phyloP scores from a whole-genome alignment of 768 basidiomycete species.

The Tylopilus cervinicoccineus region DNA sequence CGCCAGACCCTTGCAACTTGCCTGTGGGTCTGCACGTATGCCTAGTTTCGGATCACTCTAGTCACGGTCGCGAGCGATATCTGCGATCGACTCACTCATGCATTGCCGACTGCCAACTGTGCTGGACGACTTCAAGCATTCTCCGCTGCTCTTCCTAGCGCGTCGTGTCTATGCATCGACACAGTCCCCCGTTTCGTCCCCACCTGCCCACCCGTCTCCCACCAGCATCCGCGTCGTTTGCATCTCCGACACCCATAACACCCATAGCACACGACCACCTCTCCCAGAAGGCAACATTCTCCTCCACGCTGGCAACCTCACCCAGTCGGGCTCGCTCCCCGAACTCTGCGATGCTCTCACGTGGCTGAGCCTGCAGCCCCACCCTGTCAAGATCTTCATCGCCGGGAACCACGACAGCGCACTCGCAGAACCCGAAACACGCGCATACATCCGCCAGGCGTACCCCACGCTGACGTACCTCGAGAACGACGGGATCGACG shows the following conservation, averaged over 20 bases:
- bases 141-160: constrained; percentile 11
- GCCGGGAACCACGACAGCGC: constrained; percentile 42
- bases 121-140: constrained; percentile 7
- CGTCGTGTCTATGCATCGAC: constrained; percentile 14
- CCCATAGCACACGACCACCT: constrained; percentile 21
- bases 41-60: too few relatives aligned
- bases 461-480: constrained; percentile 37
- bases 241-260: constrained; percentile 40
- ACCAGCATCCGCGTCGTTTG: constrained; percentile 34
- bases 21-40: too few relatives aligned
- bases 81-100: neutral
- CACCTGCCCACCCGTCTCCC: neutral
- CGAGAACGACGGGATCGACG: constrained; percentile 26
- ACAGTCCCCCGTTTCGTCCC: neutral
- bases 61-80: too few relatives aligned
- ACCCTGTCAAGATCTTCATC: constrained; percentile 39
- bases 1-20: too few relatives aligned
- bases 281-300: constrained; percentile 39
- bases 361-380: constrained; percentile 32
- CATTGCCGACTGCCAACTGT: neutral
- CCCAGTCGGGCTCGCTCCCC: constrained; percentile 31
- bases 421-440: constrained; percentile 21
- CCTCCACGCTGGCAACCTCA: constrained; percentile 40
- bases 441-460: constrained; percentile 7
- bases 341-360: constrained; percentile 30